Conservation (phyloP, 306 rosid species). For the Castanospermum australe region DNA sequence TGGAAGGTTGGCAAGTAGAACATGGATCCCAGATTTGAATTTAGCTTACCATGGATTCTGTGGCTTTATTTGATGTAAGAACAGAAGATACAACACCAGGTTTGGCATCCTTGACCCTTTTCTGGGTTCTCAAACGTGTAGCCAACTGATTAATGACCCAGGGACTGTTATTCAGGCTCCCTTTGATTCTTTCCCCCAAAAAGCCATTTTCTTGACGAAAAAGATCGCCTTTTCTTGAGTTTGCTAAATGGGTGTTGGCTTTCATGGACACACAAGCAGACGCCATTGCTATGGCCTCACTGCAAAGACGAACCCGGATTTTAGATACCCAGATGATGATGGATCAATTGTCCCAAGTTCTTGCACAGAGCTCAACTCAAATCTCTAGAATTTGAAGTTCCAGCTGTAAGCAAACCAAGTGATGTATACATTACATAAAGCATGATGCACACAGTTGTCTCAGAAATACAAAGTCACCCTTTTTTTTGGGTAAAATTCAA, state of each 20-base stretch:
- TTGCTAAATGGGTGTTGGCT: conserved; percentile 44
- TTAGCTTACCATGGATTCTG: conserved; percentile 54
- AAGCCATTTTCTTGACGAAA: conserved; percentile 43
- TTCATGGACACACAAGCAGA: conserved; percentile 50
- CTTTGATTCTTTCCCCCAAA: conserved; percentile 59
- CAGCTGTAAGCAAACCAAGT: conserved; percentile 24
- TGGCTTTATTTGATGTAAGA: conserved; percentile 54
- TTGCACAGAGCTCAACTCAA: conserved; percentile 8
- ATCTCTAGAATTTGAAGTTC: conserved; percentile 12
- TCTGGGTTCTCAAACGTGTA: conserved; percentile 35
- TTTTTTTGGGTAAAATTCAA: too few relatives aligned
- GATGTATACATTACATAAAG: conserved; percentile 36
- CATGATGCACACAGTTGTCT: background rate
- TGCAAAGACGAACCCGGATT: background rate
- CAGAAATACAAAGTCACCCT: conserved; percentile 22
- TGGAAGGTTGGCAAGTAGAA: background rate
- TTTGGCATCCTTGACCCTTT: conserved; percentile 36
- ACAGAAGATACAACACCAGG: conserved; percentile 50
- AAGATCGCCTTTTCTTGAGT: conserved; percentile 29
- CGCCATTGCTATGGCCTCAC: conserved; percentile 51
- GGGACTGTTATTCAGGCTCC: conserved; percentile 34
- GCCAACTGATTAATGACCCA: conserved; percentile 27
- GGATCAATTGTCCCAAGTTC: conserved; percentile 25
- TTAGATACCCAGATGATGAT: background rate
- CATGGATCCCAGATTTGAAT: background rate